phyloP scores from a whole-genome alignment of 2,329 filamentous ascomycete species.

The Trichoderma sp. region DNA sequence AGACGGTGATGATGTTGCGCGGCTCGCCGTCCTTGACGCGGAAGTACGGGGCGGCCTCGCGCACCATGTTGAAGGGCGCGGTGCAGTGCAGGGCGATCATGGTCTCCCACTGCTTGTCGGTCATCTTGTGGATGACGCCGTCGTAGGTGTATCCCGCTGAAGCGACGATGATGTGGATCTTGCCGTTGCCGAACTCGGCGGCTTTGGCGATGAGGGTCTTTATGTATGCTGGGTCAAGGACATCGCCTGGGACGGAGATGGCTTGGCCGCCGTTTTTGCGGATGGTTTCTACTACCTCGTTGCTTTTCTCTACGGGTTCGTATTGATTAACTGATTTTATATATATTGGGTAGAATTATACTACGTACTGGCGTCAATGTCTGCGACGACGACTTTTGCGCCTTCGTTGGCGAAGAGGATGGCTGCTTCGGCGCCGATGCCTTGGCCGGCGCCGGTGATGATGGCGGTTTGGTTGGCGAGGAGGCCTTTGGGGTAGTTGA shows the following conservation, averaged over 20 bases:
- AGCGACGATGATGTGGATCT: conserved; percentile 89
- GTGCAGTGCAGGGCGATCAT: conserved; percentile 82
- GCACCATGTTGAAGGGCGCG: conserved; percentile 79
- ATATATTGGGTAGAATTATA: too few species aligned
- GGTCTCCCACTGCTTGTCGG: conserved; percentile 87
- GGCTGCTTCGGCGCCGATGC: conserved; percentile 83
- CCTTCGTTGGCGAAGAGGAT: conserved; percentile 83
- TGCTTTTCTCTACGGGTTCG: conserved; percentile 64
- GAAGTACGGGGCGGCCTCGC: conserved; percentile 81
- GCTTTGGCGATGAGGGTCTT: conserved; percentile 68
- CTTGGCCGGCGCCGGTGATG: conserved; percentile 81
- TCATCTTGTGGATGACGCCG: conserved; percentile 88
- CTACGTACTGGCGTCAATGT: conserved; percentile 69
- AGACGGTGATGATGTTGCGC: conserved; percentile 79
- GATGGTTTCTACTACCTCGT: conserved; percentile 66
- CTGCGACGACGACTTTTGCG: conserved; percentile 77
- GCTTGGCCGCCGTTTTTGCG: conserved; percentile 64
- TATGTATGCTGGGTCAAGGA: conserved; percentile 69
- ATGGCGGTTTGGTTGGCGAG: conserved; percentile 80
- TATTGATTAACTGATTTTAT: too few species aligned
- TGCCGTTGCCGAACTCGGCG: conserved; percentile 77
- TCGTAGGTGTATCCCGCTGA: conserved; percentile 94
- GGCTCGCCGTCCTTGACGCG: conserved; percentile 79
- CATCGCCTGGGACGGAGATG: conserved; percentile 71
- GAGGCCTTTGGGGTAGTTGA: conserved; percentile 79